A percentile compares a stretch with the other conserved stretches of the same genome.
phyloP scores from a whole-genome alignment of 176 grass and related monocot species.

The Aegilops umbellulata region DNA sequence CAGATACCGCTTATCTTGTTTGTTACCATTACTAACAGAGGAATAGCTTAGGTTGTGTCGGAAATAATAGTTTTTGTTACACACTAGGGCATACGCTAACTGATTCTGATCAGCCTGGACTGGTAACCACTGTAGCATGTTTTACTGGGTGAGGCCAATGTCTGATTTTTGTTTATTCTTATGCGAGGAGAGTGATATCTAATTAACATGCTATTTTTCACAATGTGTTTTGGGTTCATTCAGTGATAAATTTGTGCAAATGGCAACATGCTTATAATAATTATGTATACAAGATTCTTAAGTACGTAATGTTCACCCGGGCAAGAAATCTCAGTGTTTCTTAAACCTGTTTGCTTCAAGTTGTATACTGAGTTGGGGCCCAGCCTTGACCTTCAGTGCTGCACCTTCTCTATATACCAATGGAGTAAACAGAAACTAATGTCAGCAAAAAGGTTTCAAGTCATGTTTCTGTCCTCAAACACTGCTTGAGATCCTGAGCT shows the following conservation, averaged over 20 bases:
- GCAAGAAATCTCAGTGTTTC: neutral
- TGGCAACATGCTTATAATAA: neutral
- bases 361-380: neutral
- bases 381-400: neutral
- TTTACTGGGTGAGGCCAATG: neutral
- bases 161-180: neutral
- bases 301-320: neutral
- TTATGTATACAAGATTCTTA: neutral
- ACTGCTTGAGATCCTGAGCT: neutral
- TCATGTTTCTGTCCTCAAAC: neutral
- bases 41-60: neutral
- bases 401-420: neutral
- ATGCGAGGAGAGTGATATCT: neutral
- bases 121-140: neutral
- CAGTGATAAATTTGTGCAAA: neutral
- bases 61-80: neutral
- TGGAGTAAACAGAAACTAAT: neutral
- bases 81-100: neutral
- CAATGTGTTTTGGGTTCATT: neutral
- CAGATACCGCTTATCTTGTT: neutral
- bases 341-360: neutral
- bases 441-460: neutral
- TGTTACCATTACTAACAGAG: neutral
- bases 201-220: neutral
- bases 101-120: neutral